A percentile compares a stretch with the other conserved stretches of the same genome.
phyloP scores from a whole-genome alignment of 2,329 filamentous ascomycete genomes.

The Emmonsiellopsis sp. region DNA sequence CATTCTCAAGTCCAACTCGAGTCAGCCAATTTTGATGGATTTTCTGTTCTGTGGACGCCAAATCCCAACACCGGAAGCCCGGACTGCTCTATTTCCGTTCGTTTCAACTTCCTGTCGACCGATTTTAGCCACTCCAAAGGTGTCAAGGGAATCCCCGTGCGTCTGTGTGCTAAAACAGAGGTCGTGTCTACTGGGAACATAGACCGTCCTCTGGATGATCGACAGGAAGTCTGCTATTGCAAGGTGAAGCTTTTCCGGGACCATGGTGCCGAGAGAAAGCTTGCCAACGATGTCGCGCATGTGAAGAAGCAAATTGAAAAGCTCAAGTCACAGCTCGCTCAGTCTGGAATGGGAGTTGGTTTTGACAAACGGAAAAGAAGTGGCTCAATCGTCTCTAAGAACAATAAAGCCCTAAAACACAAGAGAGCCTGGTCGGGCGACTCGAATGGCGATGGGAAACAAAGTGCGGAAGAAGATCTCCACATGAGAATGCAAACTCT shows the following conservation, averaged over 20 bases:
- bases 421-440: conserved; percentile 94
- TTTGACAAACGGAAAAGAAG: conserved; percentile 54
- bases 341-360: conserved; percentile 55
- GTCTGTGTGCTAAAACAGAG: conserved; percentile 85
- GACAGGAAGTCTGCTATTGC: conserved; percentile 64
- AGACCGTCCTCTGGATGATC: conserved; percentile 6
- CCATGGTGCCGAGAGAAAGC: conserved; percentile 87
- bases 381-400: conserved; percentile 38
- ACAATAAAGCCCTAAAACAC: conserved; percentile 70
- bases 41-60: conserved; percentile 82
- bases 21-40: conserved; percentile 81
- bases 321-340: conserved; percentile 83
- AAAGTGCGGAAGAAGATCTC: conserved; percentile 35
- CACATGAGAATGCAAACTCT: conserved; percentile 35
- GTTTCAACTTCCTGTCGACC: conserved; percentile 97
- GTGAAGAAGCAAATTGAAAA: conserved; percentile 97
- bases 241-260: conserved; percentile 97
- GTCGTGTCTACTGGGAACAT: conserved; percentile 24
- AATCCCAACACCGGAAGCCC: conserved; percentile 52
- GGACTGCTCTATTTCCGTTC: conserved; percentile 80
- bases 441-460: conserved; percentile 46
- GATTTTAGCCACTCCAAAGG: conserved; percentile 99
- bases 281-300: conserved; percentile 88
- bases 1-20: conserved; percentile 64
- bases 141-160: conserved; percentile 92